Evolutionary conservation across 1,139 yeast species (phyloP).

Genomic region (Candida gigantensis): DNA sequence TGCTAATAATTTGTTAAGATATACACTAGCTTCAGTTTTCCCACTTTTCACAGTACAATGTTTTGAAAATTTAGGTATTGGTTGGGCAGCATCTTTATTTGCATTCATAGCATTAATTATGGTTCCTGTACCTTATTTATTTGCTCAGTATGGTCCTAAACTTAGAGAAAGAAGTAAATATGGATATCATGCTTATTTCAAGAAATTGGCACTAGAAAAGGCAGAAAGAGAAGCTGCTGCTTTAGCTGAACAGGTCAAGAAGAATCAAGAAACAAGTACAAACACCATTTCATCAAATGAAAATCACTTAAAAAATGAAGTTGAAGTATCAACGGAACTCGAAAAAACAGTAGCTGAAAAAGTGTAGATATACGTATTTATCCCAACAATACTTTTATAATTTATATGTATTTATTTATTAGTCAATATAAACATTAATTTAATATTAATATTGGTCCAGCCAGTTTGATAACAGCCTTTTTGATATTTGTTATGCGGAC

Average conservation of each 20-base stretch:
- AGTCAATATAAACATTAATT: not conserved
- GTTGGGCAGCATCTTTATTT: slow-evolving; percentile 41
- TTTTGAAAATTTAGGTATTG: slow-evolving; percentile 39
- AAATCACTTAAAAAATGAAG: not conserved
- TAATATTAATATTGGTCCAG: too few species aligned
- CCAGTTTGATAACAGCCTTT: too few species aligned
- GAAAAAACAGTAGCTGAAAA: slow-evolving; percentile 1
- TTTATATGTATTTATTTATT: too few species aligned
- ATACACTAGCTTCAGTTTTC: slow-evolving; percentile 61
- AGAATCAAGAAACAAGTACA: not conserved
- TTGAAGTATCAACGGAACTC: not conserved
- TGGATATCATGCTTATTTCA: slow-evolving; percentile 57
- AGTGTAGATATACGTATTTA: not conserved
- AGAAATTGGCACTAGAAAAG: slow-evolving; percentile 28
- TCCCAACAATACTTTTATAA: not conserved
- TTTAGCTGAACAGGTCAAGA: slow-evolving; percentile 1
- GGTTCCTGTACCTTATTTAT: slow-evolving; percentile 44
- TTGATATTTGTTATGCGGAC: too few species aligned
- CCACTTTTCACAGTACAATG: slow-evolving; percentile 49
- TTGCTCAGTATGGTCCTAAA: slow-evolving; percentile 55
- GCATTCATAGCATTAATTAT: slow-evolving; percentile 36
- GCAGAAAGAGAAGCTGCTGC: slow-evolving; percentile 16
- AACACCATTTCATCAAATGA: too few species aligned
- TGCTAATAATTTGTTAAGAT: slow-evolving; percentile 74
- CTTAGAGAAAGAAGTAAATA: slow-evolving; percentile 57